A percentile compares a stretch with the other conserved stretches of the same genome.
phyloP scores from a whole-genome alignment of 139 green algal species.

The Zygnema circumcarinatum region DNA sequence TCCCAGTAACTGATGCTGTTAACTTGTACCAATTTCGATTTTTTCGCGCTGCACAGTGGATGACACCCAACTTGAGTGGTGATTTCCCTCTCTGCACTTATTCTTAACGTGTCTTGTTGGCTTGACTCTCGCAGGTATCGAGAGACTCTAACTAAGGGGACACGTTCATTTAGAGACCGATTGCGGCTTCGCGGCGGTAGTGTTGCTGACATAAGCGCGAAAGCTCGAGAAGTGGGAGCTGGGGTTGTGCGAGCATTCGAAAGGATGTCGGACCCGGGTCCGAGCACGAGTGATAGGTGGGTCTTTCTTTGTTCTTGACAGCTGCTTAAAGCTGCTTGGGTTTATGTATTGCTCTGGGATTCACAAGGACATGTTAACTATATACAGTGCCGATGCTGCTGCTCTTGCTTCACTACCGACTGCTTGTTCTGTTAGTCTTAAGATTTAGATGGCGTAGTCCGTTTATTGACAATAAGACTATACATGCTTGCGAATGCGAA shows the following conservation, averaged over 20 bases:
- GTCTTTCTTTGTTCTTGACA: not conserved
- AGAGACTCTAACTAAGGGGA: conserved; percentile 22
- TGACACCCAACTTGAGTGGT: too few species aligned
- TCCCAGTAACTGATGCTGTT: too few species aligned
- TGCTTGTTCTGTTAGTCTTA: not conserved
- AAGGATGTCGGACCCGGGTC: conserved; percentile 11
- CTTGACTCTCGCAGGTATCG: conserved; percentile 7
- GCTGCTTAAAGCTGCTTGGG: not conserved
- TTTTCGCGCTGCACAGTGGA: too few species aligned
- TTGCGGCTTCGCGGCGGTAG: conserved; percentile 15
- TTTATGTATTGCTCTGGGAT: not conserved
- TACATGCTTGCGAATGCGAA: not conserved
- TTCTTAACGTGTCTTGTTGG: too few species aligned
- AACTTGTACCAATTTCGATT: too few species aligned
- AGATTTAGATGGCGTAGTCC: not conserved
- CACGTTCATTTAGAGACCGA: conserved; percentile 12
- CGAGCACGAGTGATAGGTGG: not conserved
- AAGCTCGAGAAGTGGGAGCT: conserved; percentile 22
- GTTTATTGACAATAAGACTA: not conserved
- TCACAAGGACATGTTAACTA: too few species aligned
- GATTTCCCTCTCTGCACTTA: too few species aligned
- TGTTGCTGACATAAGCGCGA: conserved; percentile 22
- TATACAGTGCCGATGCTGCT: too few species aligned
- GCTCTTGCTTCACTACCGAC: not conserved
- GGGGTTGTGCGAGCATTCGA: conserved; percentile 17